Evolutionary conservation across 2,329 filamentous ascomycete species (phyloP).

Genomic region (Diaporthe ampelina): DNA sequence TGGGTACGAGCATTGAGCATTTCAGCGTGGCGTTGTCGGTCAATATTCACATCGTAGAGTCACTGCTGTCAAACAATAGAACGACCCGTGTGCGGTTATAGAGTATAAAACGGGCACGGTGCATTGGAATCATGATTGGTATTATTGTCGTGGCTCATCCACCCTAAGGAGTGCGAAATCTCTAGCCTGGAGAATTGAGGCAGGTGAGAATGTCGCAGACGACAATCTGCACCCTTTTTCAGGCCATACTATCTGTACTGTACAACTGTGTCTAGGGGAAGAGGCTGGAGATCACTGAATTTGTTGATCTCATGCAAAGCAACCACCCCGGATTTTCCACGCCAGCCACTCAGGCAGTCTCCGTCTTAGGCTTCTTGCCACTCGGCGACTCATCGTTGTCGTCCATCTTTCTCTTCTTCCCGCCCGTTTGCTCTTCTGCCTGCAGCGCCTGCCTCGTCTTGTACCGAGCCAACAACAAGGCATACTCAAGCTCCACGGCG

Average conservation of each 20-base stretch:
- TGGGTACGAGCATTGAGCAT: conserved; percentile 28
- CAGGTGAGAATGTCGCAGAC: neutral
- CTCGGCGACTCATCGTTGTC: conserved; percentile 45
- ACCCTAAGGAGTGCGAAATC: neutral
- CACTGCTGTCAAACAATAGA: conserved; percentile 17
- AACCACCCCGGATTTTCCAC: neutral
- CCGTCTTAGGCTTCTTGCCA: conserved; percentile 63
- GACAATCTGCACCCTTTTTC: neutral
- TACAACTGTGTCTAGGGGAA: neutral
- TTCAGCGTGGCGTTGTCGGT: conserved; percentile 22
- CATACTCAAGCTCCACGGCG: conserved; percentile 80
- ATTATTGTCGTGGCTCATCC: neutral
- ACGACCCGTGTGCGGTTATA: neutral
- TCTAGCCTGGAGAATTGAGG: neutral
- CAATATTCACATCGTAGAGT: neutral
- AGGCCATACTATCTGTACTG: conserved; percentile 11
- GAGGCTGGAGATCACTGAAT: neutral
- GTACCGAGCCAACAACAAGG: conserved; percentile 68
- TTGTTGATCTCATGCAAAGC: neutral
- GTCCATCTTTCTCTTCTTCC: conserved; percentile 62
- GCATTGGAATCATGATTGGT: neutral
- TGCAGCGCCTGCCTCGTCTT: conserved; percentile 55
- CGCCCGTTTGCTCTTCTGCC: conserved; percentile 45
- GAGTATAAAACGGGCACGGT: neutral
- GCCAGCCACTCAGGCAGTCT: conserved; percentile 41